Percentiles rank a stretch among this genome's conserved stretches.
Conservation (phyloP, 1,284 basidiomycete genomes). For the Mrakiaceae sp. region DNA sequence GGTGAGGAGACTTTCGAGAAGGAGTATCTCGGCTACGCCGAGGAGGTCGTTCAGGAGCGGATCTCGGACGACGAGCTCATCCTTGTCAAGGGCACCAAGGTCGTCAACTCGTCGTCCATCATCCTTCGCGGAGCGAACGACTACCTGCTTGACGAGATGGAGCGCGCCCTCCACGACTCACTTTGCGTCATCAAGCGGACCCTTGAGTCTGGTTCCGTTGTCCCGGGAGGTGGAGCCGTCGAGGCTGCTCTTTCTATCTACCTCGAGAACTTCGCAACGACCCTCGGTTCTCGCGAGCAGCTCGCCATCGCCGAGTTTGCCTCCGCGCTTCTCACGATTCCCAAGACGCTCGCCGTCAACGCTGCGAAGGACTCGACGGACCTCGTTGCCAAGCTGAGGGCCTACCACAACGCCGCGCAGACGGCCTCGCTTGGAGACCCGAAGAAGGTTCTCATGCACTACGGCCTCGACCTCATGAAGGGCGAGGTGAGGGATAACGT, state of each 20-base stretch:
- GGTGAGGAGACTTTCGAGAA: slow-evolving; percentile 97
- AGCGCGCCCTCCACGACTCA: slow-evolving; percentile 88
- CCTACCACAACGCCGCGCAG: slow-evolving; percentile 96
- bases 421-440: slow-evolving; percentile 80
- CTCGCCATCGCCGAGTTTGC: slow-evolving; percentile 98
- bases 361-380: slow-evolving; percentile 98
- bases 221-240: slow-evolving; percentile 95
- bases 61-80: slow-evolving; percentile 99
- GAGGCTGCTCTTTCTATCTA: slow-evolving; percentile 96
- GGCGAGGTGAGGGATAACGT: slow-evolving; percentile 94
- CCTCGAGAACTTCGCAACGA: slow-evolving; percentile 97
- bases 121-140: slow-evolving; percentile 92
- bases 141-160: slow-evolving; percentile 99
- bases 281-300: slow-evolving; percentile 91
- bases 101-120: slow-evolving; percentile 86
- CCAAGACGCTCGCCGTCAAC: slow-evolving; percentile 94
- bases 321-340: slow-evolving; percentile 81
- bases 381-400: slow-evolving; percentile 89
- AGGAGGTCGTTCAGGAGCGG: slow-evolving; percentile 93
- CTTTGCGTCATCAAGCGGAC: slow-evolving; percentile 94
- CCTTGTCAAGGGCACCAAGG: slow-evolving; percentile 92
- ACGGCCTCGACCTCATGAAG: slow-evolving; percentile 88
- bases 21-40: slow-evolving; percentile 76
- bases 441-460: slow-evolving; percentile 88
- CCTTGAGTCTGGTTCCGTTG: slow-evolving; percentile 87